Evolutionary conservation across 352 stramenopile genomes (phyloP).

Genomic region (Phytophthora tentaculata): DNA sequence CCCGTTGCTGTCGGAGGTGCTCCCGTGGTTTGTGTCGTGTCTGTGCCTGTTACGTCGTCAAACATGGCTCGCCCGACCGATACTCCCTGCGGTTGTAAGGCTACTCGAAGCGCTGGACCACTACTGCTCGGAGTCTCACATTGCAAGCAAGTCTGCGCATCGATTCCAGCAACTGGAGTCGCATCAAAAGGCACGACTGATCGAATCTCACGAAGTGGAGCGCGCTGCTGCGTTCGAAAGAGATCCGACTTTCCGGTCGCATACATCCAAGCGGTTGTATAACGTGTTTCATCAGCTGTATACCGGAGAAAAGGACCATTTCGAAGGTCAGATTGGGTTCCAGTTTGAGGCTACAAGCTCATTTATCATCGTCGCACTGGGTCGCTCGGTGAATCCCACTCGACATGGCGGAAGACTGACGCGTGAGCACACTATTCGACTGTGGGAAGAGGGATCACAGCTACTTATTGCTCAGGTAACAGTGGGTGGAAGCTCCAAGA

Average conservation of each 20-base stretch:
- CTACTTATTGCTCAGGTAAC: conserved; percentile 66
- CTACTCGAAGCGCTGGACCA: conserved; percentile 75
- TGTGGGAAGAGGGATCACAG: conserved; percentile 88
- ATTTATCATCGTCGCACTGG: conserved; percentile 83
- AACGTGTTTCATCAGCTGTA: conserved; percentile 91
- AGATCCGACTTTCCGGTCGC: conserved; percentile 47
- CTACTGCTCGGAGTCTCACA: conserved; percentile 71
- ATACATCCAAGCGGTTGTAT: conserved; percentile 77
- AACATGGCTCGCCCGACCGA: conserved; percentile 74
- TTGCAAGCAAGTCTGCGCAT: conserved; percentile 67
- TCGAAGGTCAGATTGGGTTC: conserved; percentile 90
- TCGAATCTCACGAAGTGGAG: conserved; percentile 76
- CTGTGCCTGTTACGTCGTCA: conserved; percentile 84
- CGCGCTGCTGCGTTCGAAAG: conserved; percentile 57
- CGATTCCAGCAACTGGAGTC: conserved; percentile 71
- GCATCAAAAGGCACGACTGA: conserved; percentile 57
- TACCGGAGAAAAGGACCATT: conserved; percentile 90
- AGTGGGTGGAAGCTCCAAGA: conserved; percentile 68
- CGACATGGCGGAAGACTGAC: conserved; percentile 71
- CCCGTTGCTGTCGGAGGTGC: conserved; percentile 64
- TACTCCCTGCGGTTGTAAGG: conserved; percentile 69
- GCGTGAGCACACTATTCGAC: conserved; percentile 73
- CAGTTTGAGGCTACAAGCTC: conserved; percentile 88
- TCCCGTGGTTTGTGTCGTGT: conserved; percentile 83
- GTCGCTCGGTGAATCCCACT: conserved; percentile 75